phyloP scores from a whole-genome alignment of 371 early-diverging fungal species.

The Mortierella sp. region DNA sequence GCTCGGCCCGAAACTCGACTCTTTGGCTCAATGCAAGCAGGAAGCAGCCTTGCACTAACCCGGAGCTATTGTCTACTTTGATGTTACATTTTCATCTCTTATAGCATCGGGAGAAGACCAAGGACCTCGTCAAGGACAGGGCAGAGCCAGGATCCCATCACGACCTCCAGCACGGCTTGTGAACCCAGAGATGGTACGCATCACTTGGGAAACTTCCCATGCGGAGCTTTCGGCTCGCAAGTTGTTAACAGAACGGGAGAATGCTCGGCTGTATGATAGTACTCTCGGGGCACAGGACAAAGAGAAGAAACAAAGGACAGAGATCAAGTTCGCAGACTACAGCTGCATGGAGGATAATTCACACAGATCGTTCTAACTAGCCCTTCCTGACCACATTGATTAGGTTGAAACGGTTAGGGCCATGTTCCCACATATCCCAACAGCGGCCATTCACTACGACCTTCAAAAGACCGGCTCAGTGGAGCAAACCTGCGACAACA shows the following conservation, averaged over 20 bases:
- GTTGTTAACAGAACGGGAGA: background rate
- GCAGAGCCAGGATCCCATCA: constrained; percentile 57
- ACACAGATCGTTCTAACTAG: background rate
- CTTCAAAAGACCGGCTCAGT: constrained; percentile 90
- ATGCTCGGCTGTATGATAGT: background rate
- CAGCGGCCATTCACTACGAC: constrained; percentile 87
- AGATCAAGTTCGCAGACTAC: background rate
- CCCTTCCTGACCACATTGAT: background rate
- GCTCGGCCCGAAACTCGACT: background rate
- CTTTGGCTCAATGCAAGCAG: background rate
- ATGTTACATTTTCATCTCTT: background rate
- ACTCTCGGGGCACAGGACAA: background rate
- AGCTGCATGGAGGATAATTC: background rate
- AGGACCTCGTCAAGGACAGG: constrained; percentile 58
- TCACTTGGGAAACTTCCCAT: background rate
- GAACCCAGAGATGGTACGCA: constrained; percentile 72
- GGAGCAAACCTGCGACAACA: constrained; percentile 90
- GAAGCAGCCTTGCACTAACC: background rate
- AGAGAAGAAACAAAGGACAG: background rate
- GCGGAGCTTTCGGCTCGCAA: background rate
- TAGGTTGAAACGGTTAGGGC: constrained; percentile 81
- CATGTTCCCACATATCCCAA: constrained; percentile 92
- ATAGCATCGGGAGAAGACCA: constrained; percentile 59
- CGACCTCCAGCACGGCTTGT: constrained; percentile 66
- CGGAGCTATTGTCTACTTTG: background rate